Conservation (phyloP, 495 filamentous ascomycete species). For the Neurospora sp. region DNA sequence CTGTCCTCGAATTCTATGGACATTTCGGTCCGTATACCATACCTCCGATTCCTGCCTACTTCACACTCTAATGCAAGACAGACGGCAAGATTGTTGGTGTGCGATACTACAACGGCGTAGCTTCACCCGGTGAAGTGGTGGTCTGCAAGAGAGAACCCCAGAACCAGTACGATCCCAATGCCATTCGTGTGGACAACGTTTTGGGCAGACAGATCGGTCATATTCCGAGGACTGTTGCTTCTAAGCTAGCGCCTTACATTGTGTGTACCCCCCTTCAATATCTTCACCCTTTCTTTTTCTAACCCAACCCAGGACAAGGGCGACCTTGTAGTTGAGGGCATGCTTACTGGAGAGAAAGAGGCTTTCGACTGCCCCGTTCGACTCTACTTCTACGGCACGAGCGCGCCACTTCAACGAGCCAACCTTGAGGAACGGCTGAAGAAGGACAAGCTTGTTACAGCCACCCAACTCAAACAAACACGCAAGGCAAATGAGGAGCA, state of each 20-base stretch:
- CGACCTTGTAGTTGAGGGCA: conserved; percentile 53
- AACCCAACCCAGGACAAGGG: conserved; percentile 16
- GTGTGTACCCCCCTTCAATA: conserved; percentile 25
- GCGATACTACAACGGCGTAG: conserved; percentile 64
- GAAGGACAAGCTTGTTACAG: conserved; percentile 44
- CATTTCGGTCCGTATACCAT: conserved; percentile 22
- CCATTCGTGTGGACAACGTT: conserved; percentile 74
- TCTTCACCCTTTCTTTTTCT: neutral
- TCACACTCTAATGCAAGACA: conserved; percentile 30
- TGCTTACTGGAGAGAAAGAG: conserved; percentile 45
- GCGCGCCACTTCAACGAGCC: conserved; percentile 38
- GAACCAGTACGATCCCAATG: conserved; percentile 70
- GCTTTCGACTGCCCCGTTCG: conserved; percentile 61
- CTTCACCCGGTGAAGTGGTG: conserved; percentile 63
- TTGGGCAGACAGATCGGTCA: conserved; percentile 72
- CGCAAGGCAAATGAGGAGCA: conserved; percentile 41
- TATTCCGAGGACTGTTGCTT: conserved; percentile 53
- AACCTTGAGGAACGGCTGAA: conserved; percentile 52
- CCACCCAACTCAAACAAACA: conserved; percentile 37
- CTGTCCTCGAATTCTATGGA: conserved; percentile 42
- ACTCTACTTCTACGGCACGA: conserved; percentile 57
- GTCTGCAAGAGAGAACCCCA: conserved; percentile 55
- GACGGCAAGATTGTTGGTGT: conserved; percentile 70
- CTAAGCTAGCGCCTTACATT: conserved; percentile 66
- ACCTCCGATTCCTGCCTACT: too few relatives aligned